Base-by-base conservation (phyloP, 2,329 filamentous ascomycete genomes). In the Sporothrix humicola region DNA sequence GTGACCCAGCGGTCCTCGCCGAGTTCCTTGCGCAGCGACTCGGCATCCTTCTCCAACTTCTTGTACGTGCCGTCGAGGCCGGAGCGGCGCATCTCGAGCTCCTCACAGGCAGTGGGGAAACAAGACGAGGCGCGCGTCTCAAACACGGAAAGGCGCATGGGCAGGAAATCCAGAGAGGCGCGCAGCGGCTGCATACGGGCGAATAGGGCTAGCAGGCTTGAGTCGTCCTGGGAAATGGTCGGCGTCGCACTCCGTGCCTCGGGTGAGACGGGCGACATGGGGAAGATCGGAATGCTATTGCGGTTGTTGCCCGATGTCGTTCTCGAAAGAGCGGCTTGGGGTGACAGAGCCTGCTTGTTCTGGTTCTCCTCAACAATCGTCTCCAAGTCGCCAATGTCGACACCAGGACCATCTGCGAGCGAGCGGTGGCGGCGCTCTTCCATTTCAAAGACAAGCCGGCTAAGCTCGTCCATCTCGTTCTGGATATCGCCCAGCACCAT, bases 1-100 rank as follows among this genome's bases (percentile, higher is more conserved):
- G 97, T 87, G 59, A 99, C 91, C 96, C 96, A 99, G 73, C 94
- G 91, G 79, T 99, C 96, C 81, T 99, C 96, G 42, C 94, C 94
- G 3, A 99, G 85, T 81, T 99, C 96, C 80, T 94, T 92, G 76
- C 95, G 89, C 65, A 99, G 82, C 1, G 93, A 92, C 79, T 98
- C 95, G 10, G 95, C 95, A 80, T 99, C 96, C 75, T 90, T 90
- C 81, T 98, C 93, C 1, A 99, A 88, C 80, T 92, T 94, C 82
- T 91, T 92, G 87, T 96, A 98, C 79, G 89, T 92, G n/a, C 87
- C 90, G 79, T 98, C 95, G 2, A 99, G 86, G 31, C 89, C 88
- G 0, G 87, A 86, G 73, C 92, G 88, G 73, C 94, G 88, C 80
- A 91, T 91, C 74, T 94, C 92, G 6, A 99, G 84, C 81, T 98